These are phyloP conservation scores for Tylopilus sp. DNA, from an alignment of 768 basidiomycete species.

Conservation along the genomic window DNA sequence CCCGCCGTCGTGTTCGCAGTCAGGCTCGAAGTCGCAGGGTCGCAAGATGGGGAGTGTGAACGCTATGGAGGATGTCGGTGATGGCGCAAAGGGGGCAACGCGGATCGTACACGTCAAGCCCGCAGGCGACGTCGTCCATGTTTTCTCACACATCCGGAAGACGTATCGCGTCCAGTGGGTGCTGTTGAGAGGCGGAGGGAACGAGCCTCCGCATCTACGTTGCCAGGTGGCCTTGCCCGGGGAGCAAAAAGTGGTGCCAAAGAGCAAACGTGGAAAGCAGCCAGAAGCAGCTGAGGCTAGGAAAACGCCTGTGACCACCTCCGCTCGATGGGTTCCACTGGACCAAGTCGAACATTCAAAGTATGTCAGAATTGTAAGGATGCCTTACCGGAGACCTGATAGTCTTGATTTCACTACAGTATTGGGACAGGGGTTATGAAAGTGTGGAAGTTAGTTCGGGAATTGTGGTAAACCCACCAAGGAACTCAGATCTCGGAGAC, in stretches of 20 bases:
- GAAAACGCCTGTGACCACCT: slow-evolving; percentile 5
- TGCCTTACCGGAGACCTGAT: background rate
- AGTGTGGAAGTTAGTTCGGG: slow-evolving; percentile 60
- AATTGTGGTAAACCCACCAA: slow-evolving; percentile 18
- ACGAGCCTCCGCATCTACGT: slow-evolving; percentile 39
- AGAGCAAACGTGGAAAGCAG: slow-evolving; percentile 13
- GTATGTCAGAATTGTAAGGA: slow-evolving; percentile 40
- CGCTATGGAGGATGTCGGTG: background rate
- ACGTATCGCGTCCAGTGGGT: slow-evolving; percentile 79
- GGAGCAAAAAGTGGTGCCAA: slow-evolving; percentile 5
- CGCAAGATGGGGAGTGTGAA: background rate
- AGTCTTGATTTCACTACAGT: slow-evolving; percentile 33
- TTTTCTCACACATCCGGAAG: slow-evolving; percentile 90
- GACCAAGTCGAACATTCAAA: no score
- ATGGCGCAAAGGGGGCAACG: background rate
- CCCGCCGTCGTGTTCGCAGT: slow-evolving; percentile 20
- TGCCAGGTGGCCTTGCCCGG: background rate
- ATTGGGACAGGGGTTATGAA: slow-evolving; percentile 74
- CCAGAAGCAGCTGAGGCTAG: slow-evolving; percentile 8
- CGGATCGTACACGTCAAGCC: slow-evolving; percentile 46
- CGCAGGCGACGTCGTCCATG: slow-evolving; percentile 67
- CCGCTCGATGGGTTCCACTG: slow-evolving; percentile 50
- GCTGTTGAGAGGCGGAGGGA: slow-evolving; percentile 52
- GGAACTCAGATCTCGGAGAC: background rate
- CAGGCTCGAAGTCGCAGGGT: slow-evolving; percentile 1